phyloP scores from a whole-genome alignment of 2,329 filamentous ascomycete genomes.

The Apiospora marii region DNA sequence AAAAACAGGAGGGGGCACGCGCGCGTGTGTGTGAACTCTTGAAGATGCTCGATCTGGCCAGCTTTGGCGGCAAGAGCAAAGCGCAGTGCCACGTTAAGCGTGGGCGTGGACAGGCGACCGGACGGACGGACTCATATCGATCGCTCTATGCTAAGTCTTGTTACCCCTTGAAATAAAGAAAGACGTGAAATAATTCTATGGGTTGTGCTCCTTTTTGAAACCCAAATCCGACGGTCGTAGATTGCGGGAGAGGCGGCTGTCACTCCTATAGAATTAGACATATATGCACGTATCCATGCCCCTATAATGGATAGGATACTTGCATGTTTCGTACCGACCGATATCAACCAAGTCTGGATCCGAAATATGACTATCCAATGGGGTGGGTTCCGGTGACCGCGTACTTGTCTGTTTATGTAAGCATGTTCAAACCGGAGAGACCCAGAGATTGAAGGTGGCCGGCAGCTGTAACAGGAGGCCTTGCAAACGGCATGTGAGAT shows the following conservation, averaged over 20 bases:
- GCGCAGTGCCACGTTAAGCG: not conserved
- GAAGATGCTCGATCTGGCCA: not conserved
- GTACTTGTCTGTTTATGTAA: too few relatives aligned
- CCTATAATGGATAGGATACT: too few relatives aligned
- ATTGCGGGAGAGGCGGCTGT: not conserved
- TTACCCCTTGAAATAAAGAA: conserved; percentile 12
- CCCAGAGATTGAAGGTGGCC: too few relatives aligned
- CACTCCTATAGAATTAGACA: not conserved
- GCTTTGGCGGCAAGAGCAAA: not conserved
- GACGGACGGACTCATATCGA: not conserved
- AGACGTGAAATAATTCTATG: not conserved
- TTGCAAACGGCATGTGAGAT: too few relatives aligned
- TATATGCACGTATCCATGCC: too few relatives aligned
- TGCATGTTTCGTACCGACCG: too few relatives aligned
- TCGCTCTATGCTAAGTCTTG: conserved; percentile 14
- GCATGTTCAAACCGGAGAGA: too few relatives aligned
- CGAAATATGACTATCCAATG: too few relatives aligned
- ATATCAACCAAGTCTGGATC: too few relatives aligned
- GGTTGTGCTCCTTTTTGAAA: too few relatives aligned
- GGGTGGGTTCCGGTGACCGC: too few relatives aligned
- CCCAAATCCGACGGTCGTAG: not conserved
- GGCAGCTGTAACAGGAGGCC: too few relatives aligned
- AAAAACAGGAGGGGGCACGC: not conserved
- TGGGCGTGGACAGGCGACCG: not conserved
- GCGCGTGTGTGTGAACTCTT: not conserved